Conservation (phyloP, 768 basidiomycete genomes). For the Leccinum disarticulatum region DNA sequence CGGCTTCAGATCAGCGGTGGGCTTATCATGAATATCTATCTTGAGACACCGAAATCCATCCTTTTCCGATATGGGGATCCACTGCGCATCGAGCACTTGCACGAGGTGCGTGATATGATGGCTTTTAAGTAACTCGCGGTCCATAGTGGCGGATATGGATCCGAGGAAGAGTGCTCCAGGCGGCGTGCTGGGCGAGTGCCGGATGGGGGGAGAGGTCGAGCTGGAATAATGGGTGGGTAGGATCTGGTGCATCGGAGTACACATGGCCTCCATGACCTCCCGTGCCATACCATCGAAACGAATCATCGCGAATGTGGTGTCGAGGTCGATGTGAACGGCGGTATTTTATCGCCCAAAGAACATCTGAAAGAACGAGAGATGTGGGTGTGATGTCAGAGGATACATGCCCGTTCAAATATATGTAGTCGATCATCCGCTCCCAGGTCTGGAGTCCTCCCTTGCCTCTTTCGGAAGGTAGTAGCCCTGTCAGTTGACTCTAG, state of each 20-base stretch:
- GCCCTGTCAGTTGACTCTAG: slow-evolving; percentile 22
- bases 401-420: slow-evolving; percentile 24
- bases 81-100: slow-evolving; percentile 65
- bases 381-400: slow-evolving; percentile 13
- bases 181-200: slow-evolving; percentile 10
- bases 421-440: slow-evolving; percentile 23
- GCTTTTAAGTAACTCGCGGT: slow-evolving; percentile 48
- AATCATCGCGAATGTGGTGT: slow-evolving; percentile 53
- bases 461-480: slow-evolving; percentile 24
- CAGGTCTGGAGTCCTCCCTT: slow-evolving; percentile 17
- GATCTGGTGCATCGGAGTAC: slow-evolving; percentile 81
- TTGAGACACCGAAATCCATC: slow-evolving; percentile 56
- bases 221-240: slow-evolving; percentile 40
- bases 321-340: slow-evolving; percentile 1
- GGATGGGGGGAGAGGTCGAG: slow-evolving; percentile 17
- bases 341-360: slow-evolving; percentile 5
- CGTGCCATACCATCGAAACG: slow-evolving; percentile 73
- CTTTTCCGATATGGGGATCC: slow-evolving; percentile 50
- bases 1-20: slow-evolving; percentile 59
- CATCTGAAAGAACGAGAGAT: slow-evolving; percentile 5
- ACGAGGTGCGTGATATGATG: slow-evolving; percentile 59
- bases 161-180: slow-evolving; percentile 68
- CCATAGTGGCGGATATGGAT: slow-evolving; percentile 59
- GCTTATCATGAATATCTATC: slow-evolving; percentile 66
- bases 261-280: slow-evolving; percentile 81